These are phyloP conservation scores for Ganoderma lingzhi DNA, from an alignment of 1,284 basidiomycete genomes.

Conservation along the genomic window DNA sequence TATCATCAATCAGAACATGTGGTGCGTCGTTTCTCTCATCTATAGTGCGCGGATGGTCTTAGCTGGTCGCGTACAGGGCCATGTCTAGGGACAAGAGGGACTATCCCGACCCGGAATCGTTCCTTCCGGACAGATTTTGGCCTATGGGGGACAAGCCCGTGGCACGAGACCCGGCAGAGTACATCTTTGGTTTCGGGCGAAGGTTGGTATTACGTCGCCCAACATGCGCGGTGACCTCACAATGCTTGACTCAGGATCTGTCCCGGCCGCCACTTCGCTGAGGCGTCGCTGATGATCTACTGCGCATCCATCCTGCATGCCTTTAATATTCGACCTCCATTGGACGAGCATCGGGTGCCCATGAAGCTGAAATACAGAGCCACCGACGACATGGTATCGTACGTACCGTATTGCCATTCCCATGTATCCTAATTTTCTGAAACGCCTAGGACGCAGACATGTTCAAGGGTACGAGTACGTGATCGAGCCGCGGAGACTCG, in stretches of 20 bases:
- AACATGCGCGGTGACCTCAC: neutral
- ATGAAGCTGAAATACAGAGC: neutral
- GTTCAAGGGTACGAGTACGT: slow-evolving; percentile 8
- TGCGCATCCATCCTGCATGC: neutral
- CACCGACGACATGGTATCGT: neutral
- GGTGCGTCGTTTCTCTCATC: slow-evolving; percentile 25
- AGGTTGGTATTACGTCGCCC: neutral
- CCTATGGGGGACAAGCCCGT: neutral
- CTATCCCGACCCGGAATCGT: slow-evolving; percentile 6
- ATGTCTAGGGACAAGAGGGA: neutral
- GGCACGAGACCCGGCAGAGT: neutral
- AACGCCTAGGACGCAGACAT: neutral
- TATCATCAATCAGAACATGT: slow-evolving; percentile 35
- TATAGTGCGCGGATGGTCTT: neutral
- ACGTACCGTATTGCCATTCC: neutral
- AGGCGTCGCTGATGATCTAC: neutral
- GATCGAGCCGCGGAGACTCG: neutral
- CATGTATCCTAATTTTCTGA: neutral
- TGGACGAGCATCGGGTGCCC: neutral
- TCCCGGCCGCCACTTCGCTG: slow-evolving; percentile 9
- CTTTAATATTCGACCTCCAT: neutral
- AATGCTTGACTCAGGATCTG: neutral
- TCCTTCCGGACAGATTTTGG: neutral
- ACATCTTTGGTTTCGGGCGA: slow-evolving; percentile 1
- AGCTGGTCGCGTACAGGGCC: neutral